Evolutionary conservation across 495 filamentous ascomycete species (phyloP), one percentile per base, ranked within the genome.

Genomic region (Penicillium bialowiezense): DNA sequence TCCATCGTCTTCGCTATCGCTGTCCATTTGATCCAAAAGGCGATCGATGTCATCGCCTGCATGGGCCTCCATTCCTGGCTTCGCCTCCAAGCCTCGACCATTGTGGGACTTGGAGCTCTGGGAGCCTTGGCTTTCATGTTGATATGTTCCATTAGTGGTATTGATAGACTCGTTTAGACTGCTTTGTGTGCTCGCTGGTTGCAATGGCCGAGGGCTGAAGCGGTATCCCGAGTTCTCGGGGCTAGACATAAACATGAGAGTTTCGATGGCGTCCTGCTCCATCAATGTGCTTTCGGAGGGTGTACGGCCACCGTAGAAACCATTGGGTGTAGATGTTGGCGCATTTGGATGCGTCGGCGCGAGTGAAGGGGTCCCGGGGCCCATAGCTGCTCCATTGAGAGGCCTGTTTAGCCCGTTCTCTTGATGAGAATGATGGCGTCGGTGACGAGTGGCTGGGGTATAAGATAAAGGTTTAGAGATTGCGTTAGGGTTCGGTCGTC

Each of bases 191-290:
- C 48, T 49, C 2, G 45, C 51, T 21, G 55, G 55, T 33, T 63
- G 65, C 9, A 56, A 48, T 1, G 51, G 58, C 19, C 64, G 49
- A 9, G 71, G 67, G 45, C 64, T 73, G 5, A 72, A 60, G 28
- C 68, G 68, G 39, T 74, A 71, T 4, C 78, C 78, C 3, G 88
- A 86, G 59, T 90, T 88, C 10, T 82, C 85, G 0, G 90, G 90
- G 54, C 88, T 91, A 48, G 86, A 88, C 87, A 95, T 90, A 68
- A 90, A 91, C 17, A 95, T 72, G 19, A 95, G 69, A 0, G 87
- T 88, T 58, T 95, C 90, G 18, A 95, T 84, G n/a, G 89, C 90
- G 55, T 93, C 90, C 56, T 90, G 82, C 58, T 95, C 90, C 58
- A 86, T 84, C 17, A 80, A 74, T 14, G 85, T 82, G 46, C 88